phyloP scores from a whole-genome alignment of 805 yeast species.

The Ogataea angusta region DNA sequence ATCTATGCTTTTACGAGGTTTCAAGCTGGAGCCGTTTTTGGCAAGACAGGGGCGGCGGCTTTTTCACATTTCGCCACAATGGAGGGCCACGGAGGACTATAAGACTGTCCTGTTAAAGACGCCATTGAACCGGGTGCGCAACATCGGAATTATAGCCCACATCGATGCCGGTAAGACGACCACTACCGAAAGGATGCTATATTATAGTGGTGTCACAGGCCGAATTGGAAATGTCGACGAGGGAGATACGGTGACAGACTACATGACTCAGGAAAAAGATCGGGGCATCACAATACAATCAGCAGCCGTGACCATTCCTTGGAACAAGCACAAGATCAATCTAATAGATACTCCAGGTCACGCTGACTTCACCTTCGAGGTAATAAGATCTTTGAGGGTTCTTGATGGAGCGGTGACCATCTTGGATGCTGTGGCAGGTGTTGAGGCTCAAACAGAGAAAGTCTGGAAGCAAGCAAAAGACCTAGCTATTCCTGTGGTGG shows the following conservation, averaged over 20 bases:
- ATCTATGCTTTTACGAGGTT: slow-evolving; percentile 1
- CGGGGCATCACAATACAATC: slow-evolving; percentile 96
- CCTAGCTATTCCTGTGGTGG: slow-evolving; percentile 66
- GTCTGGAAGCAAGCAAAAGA: slow-evolving; percentile 87
- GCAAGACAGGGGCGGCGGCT: not conserved
- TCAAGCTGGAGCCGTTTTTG: not conserved
- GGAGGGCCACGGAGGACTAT: slow-evolving; percentile 5
- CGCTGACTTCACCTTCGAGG: slow-evolving; percentile 96
- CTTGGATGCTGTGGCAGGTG: slow-evolving; percentile 95
- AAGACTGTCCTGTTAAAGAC: slow-evolving; percentile 21
- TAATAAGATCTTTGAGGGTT: slow-evolving; percentile 81
- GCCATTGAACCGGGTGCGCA: slow-evolving; percentile 49
- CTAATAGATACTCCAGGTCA: slow-evolving; percentile 98
- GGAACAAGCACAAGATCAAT: slow-evolving; percentile 72
- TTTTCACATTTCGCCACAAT: not conserved
- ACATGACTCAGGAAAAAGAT: slow-evolving; percentile 80
- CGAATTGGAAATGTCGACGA: slow-evolving; percentile 91
- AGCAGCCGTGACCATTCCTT: slow-evolving; percentile 89
- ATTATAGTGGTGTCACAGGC: slow-evolving; percentile 74
- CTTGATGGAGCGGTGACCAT: slow-evolving; percentile 93
- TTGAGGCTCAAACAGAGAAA: slow-evolving; percentile 96
- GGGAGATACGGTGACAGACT: slow-evolving; percentile 96
- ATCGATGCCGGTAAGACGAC: slow-evolving; percentile 99
- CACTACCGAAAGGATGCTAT: slow-evolving; percentile 94
- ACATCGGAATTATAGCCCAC: slow-evolving; percentile 97